phyloP scores from a whole-genome alignment of 495 filamentous ascomycete genomes.

The Talaromyces nanjingensis region DNA sequence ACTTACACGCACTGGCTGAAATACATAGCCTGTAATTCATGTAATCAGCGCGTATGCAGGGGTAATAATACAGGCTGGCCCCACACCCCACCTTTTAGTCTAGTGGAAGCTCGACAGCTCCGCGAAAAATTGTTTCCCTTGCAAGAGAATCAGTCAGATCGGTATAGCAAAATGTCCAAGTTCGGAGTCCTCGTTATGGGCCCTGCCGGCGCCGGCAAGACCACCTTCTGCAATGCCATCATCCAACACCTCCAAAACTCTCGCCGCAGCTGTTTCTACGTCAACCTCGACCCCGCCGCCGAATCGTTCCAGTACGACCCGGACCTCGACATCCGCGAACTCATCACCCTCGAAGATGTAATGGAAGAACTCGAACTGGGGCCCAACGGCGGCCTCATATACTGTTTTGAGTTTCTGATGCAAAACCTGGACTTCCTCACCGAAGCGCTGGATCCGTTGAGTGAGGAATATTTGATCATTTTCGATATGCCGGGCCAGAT shows the following conservation, averaged over 20 bases:
- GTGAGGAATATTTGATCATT: conserved; percentile 91
- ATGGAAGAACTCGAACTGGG: conserved; percentile 96
- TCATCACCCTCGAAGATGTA: conserved; percentile 93
- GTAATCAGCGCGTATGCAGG: not conserved
- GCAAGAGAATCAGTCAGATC: not conserved
- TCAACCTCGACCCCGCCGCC: conserved; percentile 96
- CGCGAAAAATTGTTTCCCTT: not conserved
- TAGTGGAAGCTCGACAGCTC: not conserved
- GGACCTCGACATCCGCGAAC: conserved; percentile 93
- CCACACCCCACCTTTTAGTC: conserved; percentile 5
- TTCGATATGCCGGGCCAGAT: conserved; percentile 99
- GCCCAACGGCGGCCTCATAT: conserved; percentile 93
- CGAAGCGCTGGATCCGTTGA: conserved; percentile 75
- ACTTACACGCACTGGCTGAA: not conserved
- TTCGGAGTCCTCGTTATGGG: conserved; percentile 94
- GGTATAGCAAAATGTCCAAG: conserved; percentile 67
- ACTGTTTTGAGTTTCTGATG: conserved; percentile 91
- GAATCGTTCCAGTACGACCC: conserved; percentile 87
- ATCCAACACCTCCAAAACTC: conserved; percentile 88
- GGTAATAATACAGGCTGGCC: not conserved
- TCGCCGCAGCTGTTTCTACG: conserved; percentile 87
- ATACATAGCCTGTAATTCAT: not conserved
- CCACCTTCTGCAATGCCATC: conserved; percentile 88
- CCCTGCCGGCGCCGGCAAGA: conserved; percentile 84
- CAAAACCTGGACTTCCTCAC: conserved; percentile 95